Base-by-base conservation (phyloP, 2,329 filamentous ascomycete species). In the Purpureocillium lavendulum region DNA sequence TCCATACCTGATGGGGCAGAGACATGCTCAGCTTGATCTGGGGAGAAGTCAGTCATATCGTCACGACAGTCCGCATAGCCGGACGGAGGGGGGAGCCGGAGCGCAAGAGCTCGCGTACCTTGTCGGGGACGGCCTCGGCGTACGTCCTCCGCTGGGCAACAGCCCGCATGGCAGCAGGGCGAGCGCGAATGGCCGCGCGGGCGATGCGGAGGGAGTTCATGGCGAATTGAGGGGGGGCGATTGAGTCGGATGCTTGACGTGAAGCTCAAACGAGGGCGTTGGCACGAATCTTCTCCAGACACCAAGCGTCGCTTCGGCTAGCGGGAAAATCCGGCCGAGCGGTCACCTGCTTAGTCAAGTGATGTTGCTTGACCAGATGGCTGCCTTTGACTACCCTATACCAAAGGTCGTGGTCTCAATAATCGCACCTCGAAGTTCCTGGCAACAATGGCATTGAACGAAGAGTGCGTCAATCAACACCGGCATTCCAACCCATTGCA, bases 161-260 rank as follows among this genome's bases (percentile, higher is more conserved):
- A 54, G 80, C 74, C 65, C 82, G 77, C 67, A 90, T 72, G 64
- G 82, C 77, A 60, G 84, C 72, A 61, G 88, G 83, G 60, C 83
- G 84, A 61, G 80, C 86, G 70, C 87, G 78, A 66, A 95, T 76
- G 72, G 87, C 90, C 68, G 81, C 79, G 69, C 90, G 84, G 74
- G 88, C 86, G 69, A 95, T 75, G 70, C 89, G 87, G 71, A 96
- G 72, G 67, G 87, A 85, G 80, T 88, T 95, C 90, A 97, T 97
- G 71, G 68, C 79, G 73, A 58, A 59, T 49, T 65, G 62, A 59
- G 45, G 62, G 21, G 10, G 21, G 58, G 63, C 64, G 69, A 70
- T 71, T 68, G 67, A 57, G 57, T 58, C 66, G 21, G 58, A 57
- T 71, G 66, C 64, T 62, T 63, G 59, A 59, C 54, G 46, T 56